Base-by-base conservation (phyloP, 345 rosid genomes). In the Chamaenerion angustifolium region DNA sequence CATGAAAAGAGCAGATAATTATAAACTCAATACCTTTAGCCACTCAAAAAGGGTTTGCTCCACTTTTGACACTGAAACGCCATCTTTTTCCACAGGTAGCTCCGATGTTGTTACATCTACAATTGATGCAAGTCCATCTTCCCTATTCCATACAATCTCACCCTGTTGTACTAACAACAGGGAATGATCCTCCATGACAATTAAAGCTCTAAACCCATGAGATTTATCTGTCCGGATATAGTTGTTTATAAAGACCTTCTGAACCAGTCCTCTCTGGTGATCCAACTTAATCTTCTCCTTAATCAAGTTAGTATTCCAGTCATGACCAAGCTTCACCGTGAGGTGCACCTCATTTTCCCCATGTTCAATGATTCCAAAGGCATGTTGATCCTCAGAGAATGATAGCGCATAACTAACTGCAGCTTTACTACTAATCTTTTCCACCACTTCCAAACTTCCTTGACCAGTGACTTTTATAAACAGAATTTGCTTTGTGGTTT, bases 171-270 rank as follows among this genome's bases (percentile, higher is more conserved):
- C 67, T 63, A 93, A 72, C 63, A 85, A 71, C 37, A 93, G 76
- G 37, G 99, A 88, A 73, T 88, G 95, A 70, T 93, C 97, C 77
- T 93, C 99, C 99, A 93, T 82, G 58, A 88, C 83, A 56, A 93
- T 73, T 73, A 88, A 79, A n/a, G 79, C 95, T 81, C 99, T 78
- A 64, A 88, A 93, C 43, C 99, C 99, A 70, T 88, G 65, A 56
- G 92, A 76, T 64, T 74, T 85, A 66, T 93, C 99, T 15, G 97
- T 93, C 66, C 79, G 71, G 60, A 85, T 57, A 69, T 88, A 93
- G 71, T 78, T 82, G 64, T 93, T 88, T 59, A 93, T 72, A 74
- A 85, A 93, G 76, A 93, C 85, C 80, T 79, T 85, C 48, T 79
- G 75, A 52, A 83, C 86, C 62, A 71, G 62, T 16, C 99, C 99